Evolutionary conservation across 352 stramenopile genomes (phyloP), one percentile per base, ranked within the genome.

Genomic region (Globisporangium cylindrosporum): DNA sequence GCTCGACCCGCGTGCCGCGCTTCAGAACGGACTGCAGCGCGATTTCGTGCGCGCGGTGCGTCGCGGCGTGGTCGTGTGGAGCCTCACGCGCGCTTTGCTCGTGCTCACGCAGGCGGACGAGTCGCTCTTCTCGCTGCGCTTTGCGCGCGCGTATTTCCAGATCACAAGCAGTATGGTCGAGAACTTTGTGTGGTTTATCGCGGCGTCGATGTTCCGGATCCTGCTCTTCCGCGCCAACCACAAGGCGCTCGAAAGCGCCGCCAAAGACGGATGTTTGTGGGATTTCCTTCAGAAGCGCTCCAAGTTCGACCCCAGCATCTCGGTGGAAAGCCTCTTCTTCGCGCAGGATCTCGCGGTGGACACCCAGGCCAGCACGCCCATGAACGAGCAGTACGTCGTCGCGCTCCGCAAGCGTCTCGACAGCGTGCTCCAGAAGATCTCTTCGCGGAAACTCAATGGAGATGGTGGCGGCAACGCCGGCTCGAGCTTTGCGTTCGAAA

Each of bases 341-440:
- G 62, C 65, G n/a, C 60, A 43, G 1, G 66, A 72, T 18, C 25
- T 81, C 36, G 43, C 24, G 18, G 67, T 68, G 2, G 65, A 63
- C 25, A 54, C 76, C 9, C 73, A 79, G 59, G 65, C 29, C 12
- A 55, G 32, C 22, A 76, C 64, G 15, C 71, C 68, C n/a, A 43
- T 89, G 34, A 68, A 76, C 63, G 73, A 89, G 36, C 78, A 89
- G 67, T 87, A 84, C 60, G 53, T 83, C 5, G 36, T 75, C 46
- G 67, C 60, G 2, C 51, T 85, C 20, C 66, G 71, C 4, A 76
- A 80, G 34, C 73, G 79, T 8, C 74, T 82, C 54, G 72, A 82
- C 3, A 62, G 68, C 10, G 77, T 74, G 1, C 34, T 76, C 15
- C 71, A 80, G 32, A 43, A 73, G 51, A 78, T 87, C 27, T 63